Percentiles rank a stretch among this genome's conserved stretches.
Evolutionary conservation across 768 basidiomycete species (phyloP).

Genomic region (Heimioporus sp.): DNA sequence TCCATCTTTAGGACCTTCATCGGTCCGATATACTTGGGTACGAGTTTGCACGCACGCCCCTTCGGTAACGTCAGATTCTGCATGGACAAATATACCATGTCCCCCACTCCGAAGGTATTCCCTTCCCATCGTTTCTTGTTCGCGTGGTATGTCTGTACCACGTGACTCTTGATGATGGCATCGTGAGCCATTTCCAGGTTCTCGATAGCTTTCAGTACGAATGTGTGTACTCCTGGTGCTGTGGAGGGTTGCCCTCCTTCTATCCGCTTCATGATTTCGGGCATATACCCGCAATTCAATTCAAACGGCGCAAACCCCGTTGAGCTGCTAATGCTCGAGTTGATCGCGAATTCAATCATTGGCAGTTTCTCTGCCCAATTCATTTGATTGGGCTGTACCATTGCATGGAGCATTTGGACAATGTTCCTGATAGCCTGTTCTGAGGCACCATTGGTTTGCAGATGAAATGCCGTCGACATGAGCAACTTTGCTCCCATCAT

Average conservation of each 20-base stretch:
- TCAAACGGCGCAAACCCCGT: not conserved
- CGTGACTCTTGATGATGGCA: constrained; percentile 32
- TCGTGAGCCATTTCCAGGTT: constrained; percentile 35
- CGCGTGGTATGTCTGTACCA: constrained; percentile 29
- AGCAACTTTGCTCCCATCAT: too few relatives aligned
- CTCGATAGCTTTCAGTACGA: constrained; percentile 20
- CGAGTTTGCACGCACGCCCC: constrained; percentile 33
- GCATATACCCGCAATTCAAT: not conserved
- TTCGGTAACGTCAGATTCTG: constrained; percentile 36
- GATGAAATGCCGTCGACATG: too few relatives aligned
- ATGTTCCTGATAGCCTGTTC: too few relatives aligned
- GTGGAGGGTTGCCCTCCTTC: not conserved
- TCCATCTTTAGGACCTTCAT: not conserved
- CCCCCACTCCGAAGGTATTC: constrained; percentile 21
- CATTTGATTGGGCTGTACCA: too few relatives aligned
- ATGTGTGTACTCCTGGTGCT: constrained; percentile 22
- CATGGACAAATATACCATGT: constrained; percentile 36
- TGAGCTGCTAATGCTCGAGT: constrained; percentile 10
- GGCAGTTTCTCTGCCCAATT: too few relatives aligned
- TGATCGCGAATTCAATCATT: not conserved
- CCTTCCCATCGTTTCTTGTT: constrained; percentile 30
- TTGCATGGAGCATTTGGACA: too few relatives aligned
- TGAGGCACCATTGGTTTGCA: too few relatives aligned
- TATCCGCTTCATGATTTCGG: not conserved
- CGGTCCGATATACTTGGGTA: constrained; percentile 40